Base-by-base conservation (phyloP, 169 alveolate genomes). In the Plasmodium vinckei region DNA sequence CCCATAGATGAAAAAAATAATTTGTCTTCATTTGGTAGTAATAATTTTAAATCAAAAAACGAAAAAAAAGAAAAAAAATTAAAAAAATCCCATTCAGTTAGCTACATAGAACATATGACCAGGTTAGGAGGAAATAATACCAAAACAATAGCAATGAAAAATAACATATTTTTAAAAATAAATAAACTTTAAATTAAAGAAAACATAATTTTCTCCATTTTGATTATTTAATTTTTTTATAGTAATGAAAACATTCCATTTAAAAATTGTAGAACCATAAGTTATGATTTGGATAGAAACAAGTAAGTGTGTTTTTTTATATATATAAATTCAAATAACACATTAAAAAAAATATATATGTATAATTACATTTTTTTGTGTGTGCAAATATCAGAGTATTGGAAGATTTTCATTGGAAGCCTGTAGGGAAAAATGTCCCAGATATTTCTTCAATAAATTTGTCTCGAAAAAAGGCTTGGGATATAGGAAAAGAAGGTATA, bases 401-500 rank as follows among this genome's bases (percentile, higher is more conserved):
- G 46, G 47, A 21, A 23, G 39, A 53, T 54, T 67, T 51, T 13
- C 84, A 79, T 15, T 79, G 89, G 89, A 67, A 79, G 54, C 89
- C 89, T 27, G 19, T 19, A 19, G 89, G 89, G 19, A 51, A 67
- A 39, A 79, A 67, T 56, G 82, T 79, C 54, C 89, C 89, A 15
- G 46, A 65, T 23, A 79, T 79, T 33, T 69, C 73, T 19, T 65
- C 33, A 25, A 67, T 79, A 79, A 79, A 79, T 49, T 53, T 79
- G 63, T 67, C 89, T 51, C 68, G 68, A 27, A 79, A 67, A 59
- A 79, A 27, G 63, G 89, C 89, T 12, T 79, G 89, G 89, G 89
- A 79, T 67, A 79, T 79, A 67, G 89, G 89, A 59, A 79, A 67
- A 79, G 89, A 59, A 23, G 89, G 89, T 67, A 79, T 13, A 57